phyloP scores from a whole-genome alignment of 2,329 filamentous ascomycete species.

The Neopestalotiopsis rosae region DNA sequence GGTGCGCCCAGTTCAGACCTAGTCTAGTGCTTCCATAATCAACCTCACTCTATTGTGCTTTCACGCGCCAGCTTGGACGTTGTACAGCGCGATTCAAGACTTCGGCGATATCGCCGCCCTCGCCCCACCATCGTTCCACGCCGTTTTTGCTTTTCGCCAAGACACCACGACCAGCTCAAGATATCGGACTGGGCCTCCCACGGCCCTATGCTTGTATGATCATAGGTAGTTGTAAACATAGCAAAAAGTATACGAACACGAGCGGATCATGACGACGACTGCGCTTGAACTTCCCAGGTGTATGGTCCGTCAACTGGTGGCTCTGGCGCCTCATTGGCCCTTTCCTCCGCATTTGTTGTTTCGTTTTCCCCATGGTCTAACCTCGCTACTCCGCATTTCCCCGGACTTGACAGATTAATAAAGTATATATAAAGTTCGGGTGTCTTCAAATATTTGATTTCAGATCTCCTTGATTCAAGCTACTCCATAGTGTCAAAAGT shows the following conservation, averaged over 20 bases:
- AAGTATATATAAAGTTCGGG: neutral
- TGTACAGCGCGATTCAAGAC: neutral
- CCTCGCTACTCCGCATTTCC: slow-evolving; percentile 2
- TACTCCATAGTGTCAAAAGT: neutral
- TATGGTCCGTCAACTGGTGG: neutral
- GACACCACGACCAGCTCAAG: neutral
- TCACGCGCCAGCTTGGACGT: neutral
- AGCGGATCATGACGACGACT: neutral
- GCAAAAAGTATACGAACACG: neutral
- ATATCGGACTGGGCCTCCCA: neutral
- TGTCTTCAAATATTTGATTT: neutral
- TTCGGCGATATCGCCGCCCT: neutral
- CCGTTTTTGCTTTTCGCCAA: neutral
- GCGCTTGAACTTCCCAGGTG: neutral
- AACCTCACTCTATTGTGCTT: neutral
- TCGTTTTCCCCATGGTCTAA: neutral
- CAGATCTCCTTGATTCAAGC: neutral
- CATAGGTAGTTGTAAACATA: neutral
- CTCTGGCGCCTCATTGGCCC: neutral
- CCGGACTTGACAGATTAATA: neutral
- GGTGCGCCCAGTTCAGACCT: neutral
- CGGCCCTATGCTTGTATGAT: neutral
- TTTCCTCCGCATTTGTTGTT: neutral
- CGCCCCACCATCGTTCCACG: neutral
- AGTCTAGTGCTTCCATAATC: neutral